These are phyloP conservation scores for Biscogniauxia marginata DNA, from an alignment of 2,329 filamentous ascomycete species.

Conservation along the genomic window DNA sequence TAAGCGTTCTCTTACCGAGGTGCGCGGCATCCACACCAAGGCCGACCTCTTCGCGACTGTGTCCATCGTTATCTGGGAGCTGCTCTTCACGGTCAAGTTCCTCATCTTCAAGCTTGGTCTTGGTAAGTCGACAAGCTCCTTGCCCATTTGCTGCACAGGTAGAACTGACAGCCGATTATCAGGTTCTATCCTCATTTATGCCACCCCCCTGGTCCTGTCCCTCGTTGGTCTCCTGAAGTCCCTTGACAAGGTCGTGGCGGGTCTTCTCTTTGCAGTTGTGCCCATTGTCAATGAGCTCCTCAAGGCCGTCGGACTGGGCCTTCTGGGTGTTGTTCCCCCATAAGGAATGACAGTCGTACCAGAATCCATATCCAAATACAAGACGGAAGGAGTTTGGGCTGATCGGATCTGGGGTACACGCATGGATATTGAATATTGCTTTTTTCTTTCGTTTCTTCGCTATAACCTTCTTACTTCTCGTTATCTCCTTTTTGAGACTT, in stretches of 20 bases:
- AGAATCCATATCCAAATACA: neutral
- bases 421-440: no score
- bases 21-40: constrained; percentile 17
- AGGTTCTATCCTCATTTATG: constrained; percentile 23
- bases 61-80: constrained; percentile 23
- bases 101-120: constrained; percentile 29
- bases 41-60: constrained; percentile 25
- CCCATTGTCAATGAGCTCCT: constrained; percentile 25
- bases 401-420: no score
- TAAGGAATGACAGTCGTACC: constrained; percentile 1
- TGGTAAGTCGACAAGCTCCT: constrained; percentile 16
- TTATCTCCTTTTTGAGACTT: no score
- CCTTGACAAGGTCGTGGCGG: constrained; percentile 25
- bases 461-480: no score
- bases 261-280: constrained; percentile 22
- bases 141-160: no score
- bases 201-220: constrained; percentile 21
- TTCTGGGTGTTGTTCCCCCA: constrained; percentile 17
- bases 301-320: constrained; percentile 25
- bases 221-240: constrained; percentile 23
- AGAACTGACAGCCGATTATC: no score
- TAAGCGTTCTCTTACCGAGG: constrained; percentile 20
- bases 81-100: constrained; percentile 26
- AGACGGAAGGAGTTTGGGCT: no score
- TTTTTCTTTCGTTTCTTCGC: no score